Conservation (phyloP, 2,329 filamentous ascomycete species). For the Amesomyces nigricolor region DNA sequence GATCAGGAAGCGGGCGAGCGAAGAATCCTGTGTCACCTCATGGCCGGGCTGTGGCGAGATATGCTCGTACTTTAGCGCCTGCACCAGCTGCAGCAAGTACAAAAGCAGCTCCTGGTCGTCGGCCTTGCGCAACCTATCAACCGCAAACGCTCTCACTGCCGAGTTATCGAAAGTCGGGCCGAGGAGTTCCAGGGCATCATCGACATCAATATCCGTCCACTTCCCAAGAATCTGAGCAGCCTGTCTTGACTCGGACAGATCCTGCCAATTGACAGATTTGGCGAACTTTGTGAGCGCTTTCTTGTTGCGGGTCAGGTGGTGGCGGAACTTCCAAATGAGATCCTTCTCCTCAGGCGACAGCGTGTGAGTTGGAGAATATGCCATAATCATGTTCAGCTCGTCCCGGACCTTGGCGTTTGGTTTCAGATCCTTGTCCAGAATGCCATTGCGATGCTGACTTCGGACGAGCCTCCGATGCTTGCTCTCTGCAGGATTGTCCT, state of each 20-base stretch:
- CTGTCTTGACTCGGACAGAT: conserved; percentile 77
- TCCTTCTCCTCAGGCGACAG: conserved; percentile 90
- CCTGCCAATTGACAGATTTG: conserved; percentile 93
- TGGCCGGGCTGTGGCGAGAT: conserved; percentile 58
- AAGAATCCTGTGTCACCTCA: conserved; percentile 67
- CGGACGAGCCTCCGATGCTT: conserved; percentile 90
- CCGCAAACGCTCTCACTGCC: conserved; percentile 85
- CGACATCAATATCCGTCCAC: conserved; percentile 95
- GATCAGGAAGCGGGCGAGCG: conserved; percentile 83
- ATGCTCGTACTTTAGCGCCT: conserved; percentile 90
- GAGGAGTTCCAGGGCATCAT: conserved; percentile 89
- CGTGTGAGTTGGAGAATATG: conserved; percentile 85
- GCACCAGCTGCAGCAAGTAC: conserved; percentile 89
- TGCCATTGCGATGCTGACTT: conserved; percentile 84
- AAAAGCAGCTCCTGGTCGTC: conserved; percentile 87
- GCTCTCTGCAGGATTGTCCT: conserved; percentile 88
- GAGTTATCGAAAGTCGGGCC: conserved; percentile 88
- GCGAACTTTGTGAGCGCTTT: conserved; percentile 92
- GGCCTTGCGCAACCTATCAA: conserved; percentile 83
- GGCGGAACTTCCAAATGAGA: conserved; percentile 93
- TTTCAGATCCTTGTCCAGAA: conserved; percentile 89
- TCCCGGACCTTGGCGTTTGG: conserved; percentile 94
- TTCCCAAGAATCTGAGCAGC: conserved; percentile 84
- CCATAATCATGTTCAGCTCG: conserved; percentile 84
- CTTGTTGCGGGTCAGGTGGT: conserved; percentile 90